A percentile compares a stretch with the other conserved stretches of the same genome.
phyloP scores from a whole-genome alignment of 768 basidiomycete species.

The Steccherinum ochraceum region DNA sequence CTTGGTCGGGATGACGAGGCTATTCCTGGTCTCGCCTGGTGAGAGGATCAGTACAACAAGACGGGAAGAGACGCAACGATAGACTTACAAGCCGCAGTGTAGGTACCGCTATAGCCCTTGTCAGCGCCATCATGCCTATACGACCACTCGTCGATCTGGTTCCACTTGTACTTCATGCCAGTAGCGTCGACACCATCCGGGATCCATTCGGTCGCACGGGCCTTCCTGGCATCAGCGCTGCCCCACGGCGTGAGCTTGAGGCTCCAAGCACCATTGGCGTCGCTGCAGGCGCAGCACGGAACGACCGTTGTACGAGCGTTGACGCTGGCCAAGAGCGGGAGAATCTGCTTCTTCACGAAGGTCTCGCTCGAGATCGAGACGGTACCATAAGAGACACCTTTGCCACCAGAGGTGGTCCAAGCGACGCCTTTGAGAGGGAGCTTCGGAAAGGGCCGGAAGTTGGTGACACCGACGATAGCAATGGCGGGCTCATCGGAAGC shows the following conservation, averaged over 20 bases:
- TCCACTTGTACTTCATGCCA: constrained; percentile 16
- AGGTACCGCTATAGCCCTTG: constrained; percentile 4
- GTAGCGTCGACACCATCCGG: constrained; percentile 6
- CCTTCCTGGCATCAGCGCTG: constrained; percentile 4
- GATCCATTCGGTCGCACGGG: constrained; percentile 9
- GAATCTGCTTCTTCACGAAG: constrained; percentile 17
- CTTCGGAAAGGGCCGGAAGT: constrained; percentile 7
- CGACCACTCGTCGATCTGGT: constrained; percentile 14
- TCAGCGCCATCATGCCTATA: constrained; percentile 15
- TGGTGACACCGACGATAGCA: constrained; percentile 18
- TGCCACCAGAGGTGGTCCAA: constrained; percentile 12
- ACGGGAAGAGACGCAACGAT: background rate
- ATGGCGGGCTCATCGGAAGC: constrained; percentile 12
- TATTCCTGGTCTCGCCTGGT: constrained; percentile 23
- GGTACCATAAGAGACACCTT: constrained; percentile 16
- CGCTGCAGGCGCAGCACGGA: constrained; percentile 11
- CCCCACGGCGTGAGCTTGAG: constrained; percentile 16
- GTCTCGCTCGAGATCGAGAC: constrained; percentile 13
- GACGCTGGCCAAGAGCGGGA: constrained; percentile 13
- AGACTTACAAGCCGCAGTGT: constrained; percentile 2
- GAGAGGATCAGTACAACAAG: background rate
- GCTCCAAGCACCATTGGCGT: constrained; percentile 10
- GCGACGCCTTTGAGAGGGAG: constrained; percentile 7
- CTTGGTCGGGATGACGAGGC: constrained; percentile 21
- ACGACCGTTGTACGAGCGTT: constrained; percentile 21